Evolutionary conservation across 352 stramenopile genomes (phyloP).

Genomic region (Pythium phragmitis): DNA sequence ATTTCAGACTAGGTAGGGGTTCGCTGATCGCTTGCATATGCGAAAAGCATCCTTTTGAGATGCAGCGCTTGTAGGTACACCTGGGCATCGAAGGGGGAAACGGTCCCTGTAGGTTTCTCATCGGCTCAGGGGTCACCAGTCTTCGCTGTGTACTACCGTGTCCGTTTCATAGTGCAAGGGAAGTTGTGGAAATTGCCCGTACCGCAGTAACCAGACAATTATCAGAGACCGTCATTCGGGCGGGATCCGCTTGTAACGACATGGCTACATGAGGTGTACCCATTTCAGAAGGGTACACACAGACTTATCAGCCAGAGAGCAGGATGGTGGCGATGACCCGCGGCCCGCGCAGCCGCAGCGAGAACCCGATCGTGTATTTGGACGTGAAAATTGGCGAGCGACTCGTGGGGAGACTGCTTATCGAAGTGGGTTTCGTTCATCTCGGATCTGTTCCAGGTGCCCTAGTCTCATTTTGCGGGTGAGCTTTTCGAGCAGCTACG

Average conservation of each 20-base stretch:
- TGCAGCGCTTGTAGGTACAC: no score
- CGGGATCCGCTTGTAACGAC: neutral
- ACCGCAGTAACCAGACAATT: neutral
- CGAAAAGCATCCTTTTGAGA: no score
- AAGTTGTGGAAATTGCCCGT: neutral
- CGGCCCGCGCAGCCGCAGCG: conserved; percentile 6
- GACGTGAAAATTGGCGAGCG: conserved; percentile 93
- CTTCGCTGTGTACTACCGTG: neutral
- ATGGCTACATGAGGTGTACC: conserved; percentile 8
- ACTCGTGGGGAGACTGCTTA: conserved; percentile 85
- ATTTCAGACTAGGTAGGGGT: no score
- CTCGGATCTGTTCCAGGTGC: neutral
- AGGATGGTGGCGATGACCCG: conserved; percentile 4
- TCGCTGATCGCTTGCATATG: no score
- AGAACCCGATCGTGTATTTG: conserved; percentile 93
- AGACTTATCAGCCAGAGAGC: neutral
- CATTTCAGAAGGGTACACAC: neutral
- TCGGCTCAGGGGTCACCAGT: no score
- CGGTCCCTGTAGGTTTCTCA: no score
- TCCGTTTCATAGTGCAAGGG: neutral
- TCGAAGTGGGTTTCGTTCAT: conserved; percentile 61
- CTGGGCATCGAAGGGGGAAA: no score
- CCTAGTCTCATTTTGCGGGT: neutral
- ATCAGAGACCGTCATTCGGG: neutral
- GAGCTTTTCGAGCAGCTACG: conserved; percentile 44